Evolutionary conservation across 495 filamentous ascomycete species (phyloP).

Genomic region (Apodospora peruviana): DNA sequence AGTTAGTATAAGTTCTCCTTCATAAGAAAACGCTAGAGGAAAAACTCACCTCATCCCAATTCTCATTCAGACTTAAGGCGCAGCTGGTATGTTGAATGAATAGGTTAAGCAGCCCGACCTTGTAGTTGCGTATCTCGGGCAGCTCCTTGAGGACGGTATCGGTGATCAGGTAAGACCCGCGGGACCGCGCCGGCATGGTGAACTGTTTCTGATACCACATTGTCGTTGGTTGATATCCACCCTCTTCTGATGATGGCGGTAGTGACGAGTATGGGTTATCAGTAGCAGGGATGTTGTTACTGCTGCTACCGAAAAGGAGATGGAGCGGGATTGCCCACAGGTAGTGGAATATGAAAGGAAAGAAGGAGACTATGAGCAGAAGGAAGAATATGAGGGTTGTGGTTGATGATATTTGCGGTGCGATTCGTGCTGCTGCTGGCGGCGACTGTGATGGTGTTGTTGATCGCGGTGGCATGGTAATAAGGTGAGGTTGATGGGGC

Average conservation of each 20-base stretch:
- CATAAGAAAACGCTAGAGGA: constrained; percentile 1
- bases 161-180: constrained; percentile 89
- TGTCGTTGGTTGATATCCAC: no score
- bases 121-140: constrained; percentile 73
- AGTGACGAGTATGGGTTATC: not conserved
- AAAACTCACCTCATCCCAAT: constrained; percentile 74
- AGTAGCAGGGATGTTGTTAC: constrained; percentile 14
- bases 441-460: no score
- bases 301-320: constrained; percentile 15
- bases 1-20: not conserved
- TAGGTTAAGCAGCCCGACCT: constrained; percentile 78
- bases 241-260: no score
- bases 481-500: no score
- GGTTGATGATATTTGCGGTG: constrained; percentile 10
- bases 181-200: constrained; percentile 62
- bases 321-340: constrained; percentile 39
- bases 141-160: constrained; percentile 59
- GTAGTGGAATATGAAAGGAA: constrained; percentile 49
- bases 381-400: constrained; percentile 41
- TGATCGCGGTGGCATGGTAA: no score
- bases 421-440: no score
- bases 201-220: constrained; percentile 83
- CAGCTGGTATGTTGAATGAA: constrained; percentile 91
- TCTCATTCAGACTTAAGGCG: constrained; percentile 86
- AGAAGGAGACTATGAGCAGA: constrained; percentile 48